Conservation (phyloP, 768 basidiomycete species). For the Hypholoma sublateritium region DNA sequence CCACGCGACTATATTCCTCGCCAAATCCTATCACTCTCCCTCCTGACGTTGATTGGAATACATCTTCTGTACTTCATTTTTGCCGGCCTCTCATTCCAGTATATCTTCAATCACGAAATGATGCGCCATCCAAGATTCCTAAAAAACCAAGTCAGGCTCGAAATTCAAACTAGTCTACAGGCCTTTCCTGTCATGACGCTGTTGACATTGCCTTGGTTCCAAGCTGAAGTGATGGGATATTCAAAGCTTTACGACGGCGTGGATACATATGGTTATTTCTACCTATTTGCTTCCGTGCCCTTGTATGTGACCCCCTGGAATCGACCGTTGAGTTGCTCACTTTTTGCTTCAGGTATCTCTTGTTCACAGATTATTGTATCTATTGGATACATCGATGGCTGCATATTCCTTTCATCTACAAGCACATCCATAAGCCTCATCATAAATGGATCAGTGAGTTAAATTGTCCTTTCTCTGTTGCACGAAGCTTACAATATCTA, state of each 20-base stretch:
- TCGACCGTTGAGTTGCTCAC: constrained; percentile 5
- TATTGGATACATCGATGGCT: constrained; percentile 97
- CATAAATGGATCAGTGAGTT: constrained; percentile 95
- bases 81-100: constrained; percentile 78
- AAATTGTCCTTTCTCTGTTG: background rate
- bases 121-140: constrained; percentile 94
- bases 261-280: constrained; percentile 77
- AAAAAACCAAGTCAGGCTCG: constrained; percentile 78
- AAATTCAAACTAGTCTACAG: constrained; percentile 72
- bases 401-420: constrained; percentile 87
- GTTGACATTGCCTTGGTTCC: constrained; percentile 92
- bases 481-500: constrained; percentile 28
- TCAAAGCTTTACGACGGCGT: constrained; percentile 77
- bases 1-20: constrained; percentile 81
- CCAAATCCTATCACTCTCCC: constrained; percentile 69
- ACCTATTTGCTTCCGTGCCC: constrained; percentile 65
- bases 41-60: constrained; percentile 79
- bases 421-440: constrained; percentile 93
- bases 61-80: constrained; percentile 86
- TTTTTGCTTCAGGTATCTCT: constrained; percentile 25
- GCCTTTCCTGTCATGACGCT: constrained; percentile 84
- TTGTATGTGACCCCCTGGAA: constrained; percentile 47
- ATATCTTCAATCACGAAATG: constrained; percentile 94
- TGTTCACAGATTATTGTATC: constrained; percentile 82
- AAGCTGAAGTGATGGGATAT: constrained; percentile 86